phyloP scores from a whole-genome alignment of 345 rosid species.

The Linum tenue region DNA sequence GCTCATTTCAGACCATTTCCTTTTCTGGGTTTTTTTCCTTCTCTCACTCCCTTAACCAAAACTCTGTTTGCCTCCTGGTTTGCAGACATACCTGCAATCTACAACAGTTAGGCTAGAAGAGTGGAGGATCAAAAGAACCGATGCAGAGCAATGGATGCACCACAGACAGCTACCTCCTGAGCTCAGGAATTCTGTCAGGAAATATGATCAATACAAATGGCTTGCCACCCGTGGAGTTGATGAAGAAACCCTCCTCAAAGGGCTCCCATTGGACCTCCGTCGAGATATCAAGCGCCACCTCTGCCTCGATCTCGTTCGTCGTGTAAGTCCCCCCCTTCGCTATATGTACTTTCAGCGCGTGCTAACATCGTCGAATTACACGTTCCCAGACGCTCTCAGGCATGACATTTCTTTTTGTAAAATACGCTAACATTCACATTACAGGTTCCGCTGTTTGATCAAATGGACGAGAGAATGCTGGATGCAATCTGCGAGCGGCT shows the following conservation, averaged over 20 bases:
- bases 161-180: constrained; percentile 80
- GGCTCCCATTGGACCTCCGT: constrained; percentile 72
- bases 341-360: background rate
- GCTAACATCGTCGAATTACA: too few species aligned
- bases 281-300: constrained; percentile 88
- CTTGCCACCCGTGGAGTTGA: constrained; percentile 81
- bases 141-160: constrained; percentile 90
- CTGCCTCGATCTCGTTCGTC: constrained; percentile 79
- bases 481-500: constrained; percentile 91
- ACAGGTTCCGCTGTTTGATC: constrained; percentile 85
- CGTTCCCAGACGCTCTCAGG: too few species aligned
- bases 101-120: constrained; percentile 76
- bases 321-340: constrained; percentile 40
- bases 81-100: constrained; percentile 75
- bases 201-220: constrained; percentile 83
- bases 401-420: background rate
- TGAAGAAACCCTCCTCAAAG: constrained; percentile 65
- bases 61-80: background rate
- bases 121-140: constrained; percentile 88
- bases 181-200: constrained; percentile 55
- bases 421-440: background rate
- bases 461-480: constrained; percentile 89
- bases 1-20: background rate
- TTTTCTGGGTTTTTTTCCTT: background rate
- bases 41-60: background rate